A percentile compares a stretch with the other conserved stretches of the same genome.
These are phyloP conservation scores for Apiospora marii DNA, from an alignment of 2,329 filamentous ascomycete species.

Conservation along the genomic window DNA sequence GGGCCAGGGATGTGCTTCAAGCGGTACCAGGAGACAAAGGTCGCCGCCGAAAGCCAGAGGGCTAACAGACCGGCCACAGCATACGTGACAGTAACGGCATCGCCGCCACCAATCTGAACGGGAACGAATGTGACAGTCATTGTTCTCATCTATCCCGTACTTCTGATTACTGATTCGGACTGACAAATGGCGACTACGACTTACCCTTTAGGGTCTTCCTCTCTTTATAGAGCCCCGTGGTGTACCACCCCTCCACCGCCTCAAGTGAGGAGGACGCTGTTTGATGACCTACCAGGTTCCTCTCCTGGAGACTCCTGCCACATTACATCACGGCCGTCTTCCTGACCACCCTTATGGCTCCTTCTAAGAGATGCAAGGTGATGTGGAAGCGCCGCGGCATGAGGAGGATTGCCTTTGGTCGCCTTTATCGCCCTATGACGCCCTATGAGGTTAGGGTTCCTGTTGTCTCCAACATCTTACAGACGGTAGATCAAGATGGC, in stretches of 20 bases:
- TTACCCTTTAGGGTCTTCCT: background rate
- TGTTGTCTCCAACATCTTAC: background rate
- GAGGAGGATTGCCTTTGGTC: no score
- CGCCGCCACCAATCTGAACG: background rate
- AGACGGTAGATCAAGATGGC: background rate
- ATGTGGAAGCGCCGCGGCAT: no score
- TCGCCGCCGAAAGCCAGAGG: slow-evolving; percentile 26
- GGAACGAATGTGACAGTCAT: background rate
- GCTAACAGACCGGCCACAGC: background rate
- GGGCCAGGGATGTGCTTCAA: slow-evolving; percentile 34
- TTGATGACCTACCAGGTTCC: background rate
- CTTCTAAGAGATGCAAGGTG: no score
- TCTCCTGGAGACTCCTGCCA: background rate
- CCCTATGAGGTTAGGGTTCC: no score
- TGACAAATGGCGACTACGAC: no score
- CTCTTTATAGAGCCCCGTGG: background rate
- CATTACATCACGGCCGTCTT: background rate
- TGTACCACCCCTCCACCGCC: background rate
- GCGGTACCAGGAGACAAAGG: slow-evolving; percentile 31
- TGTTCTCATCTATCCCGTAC: background rate
- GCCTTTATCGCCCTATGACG: no score
- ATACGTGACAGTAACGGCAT: background rate
- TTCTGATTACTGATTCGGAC: background rate
- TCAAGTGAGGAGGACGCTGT: background rate
- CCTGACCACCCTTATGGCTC: background rate